These are phyloP conservation scores for Zancudomyces culisetae DNA, from an alignment of 371 early-diverging fungal genomes.

Conservation along the genomic window DNA sequence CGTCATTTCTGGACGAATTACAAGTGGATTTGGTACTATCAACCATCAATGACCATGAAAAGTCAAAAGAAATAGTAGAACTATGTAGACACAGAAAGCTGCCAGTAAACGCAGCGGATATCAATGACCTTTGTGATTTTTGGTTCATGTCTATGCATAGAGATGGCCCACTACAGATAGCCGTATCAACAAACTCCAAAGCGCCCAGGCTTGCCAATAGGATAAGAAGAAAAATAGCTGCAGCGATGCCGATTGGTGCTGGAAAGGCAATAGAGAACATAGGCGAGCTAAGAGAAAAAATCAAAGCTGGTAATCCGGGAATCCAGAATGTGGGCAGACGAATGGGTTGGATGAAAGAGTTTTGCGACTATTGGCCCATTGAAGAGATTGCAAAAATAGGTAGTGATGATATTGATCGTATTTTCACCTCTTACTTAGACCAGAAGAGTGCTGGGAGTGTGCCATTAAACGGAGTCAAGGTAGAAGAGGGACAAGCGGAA, in stretches of 20 bases:
- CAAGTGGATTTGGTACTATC: constrained; percentile 53
- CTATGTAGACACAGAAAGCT: constrained; percentile 43
- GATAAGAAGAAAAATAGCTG: constrained; percentile 42
- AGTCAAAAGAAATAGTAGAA: constrained; percentile 41
- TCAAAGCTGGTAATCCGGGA: constrained; percentile 45
- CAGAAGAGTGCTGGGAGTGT: constrained; percentile 29
- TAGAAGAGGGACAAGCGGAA: constrained; percentile 5
- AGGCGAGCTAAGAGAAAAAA: constrained; percentile 40
- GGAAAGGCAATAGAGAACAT: constrained; percentile 51
- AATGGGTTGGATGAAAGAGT: constrained; percentile 60
- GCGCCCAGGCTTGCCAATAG: constrained; percentile 72
- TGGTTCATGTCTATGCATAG: constrained; percentile 75
- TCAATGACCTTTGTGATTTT: constrained; percentile 76
- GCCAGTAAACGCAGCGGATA: constrained; percentile 84
- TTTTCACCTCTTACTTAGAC: constrained; percentile 40
- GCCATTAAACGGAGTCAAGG: not conserved
- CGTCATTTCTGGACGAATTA: constrained; percentile 11
- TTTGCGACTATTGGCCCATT: constrained; percentile 52
- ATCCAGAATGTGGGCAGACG: constrained; percentile 40
- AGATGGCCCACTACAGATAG: constrained; percentile 67
- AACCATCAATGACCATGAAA: constrained; percentile 55
- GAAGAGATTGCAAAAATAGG: constrained; percentile 34
- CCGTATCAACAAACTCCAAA: constrained; percentile 75
- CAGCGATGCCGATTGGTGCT: constrained; percentile 39
- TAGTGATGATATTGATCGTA: constrained; percentile 31